Evolutionary conservation across 108 stramenopile genomes (phyloP).

Genomic region (Fragilaria radians): DNA sequence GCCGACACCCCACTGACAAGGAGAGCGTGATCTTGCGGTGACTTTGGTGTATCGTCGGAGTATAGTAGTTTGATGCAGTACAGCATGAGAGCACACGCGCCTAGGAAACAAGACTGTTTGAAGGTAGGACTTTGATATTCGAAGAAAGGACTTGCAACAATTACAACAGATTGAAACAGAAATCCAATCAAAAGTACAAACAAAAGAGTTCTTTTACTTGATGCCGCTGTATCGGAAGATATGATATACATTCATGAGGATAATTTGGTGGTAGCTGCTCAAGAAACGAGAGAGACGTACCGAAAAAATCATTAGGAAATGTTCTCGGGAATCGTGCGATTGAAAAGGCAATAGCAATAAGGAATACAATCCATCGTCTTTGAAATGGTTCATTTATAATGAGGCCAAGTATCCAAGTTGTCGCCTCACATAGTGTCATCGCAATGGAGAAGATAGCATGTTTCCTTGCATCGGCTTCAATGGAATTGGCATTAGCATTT

Average conservation of each 20-base stretch:
- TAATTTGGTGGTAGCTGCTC: neutral
- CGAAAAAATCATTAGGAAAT: conserved; percentile 81
- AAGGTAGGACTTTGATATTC: conserved; percentile 56
- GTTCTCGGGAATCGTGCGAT: conserved; percentile 55
- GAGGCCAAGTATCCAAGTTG: conserved; percentile 53
- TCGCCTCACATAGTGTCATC: conserved; percentile 44
- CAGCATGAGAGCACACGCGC: conserved; percentile 59
- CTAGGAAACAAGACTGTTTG: conserved; percentile 61
- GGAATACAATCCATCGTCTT: conserved; percentile 47
- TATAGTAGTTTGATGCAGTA: conserved; percentile 82
- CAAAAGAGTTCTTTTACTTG: conserved; percentile 67
- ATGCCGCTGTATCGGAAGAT: conserved; percentile 40
- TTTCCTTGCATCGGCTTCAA: conserved; percentile 36
- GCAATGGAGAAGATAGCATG: conserved; percentile 56
- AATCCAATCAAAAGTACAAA: conserved; percentile 79
- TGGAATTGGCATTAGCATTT: conserved; percentile 21
- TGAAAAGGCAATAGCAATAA: conserved; percentile 41
- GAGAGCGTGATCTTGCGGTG: conserved; percentile 69
- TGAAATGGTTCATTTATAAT: conserved; percentile 16
- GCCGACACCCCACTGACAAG: conserved; percentile 68
- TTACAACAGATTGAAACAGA: conserved; percentile 67
- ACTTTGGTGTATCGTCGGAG: conserved; percentile 54
- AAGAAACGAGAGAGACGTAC: conserved; percentile 22
- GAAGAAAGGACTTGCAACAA: conserved; percentile 73
- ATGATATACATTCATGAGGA: neutral